A percentile compares a stretch with the other conserved stretches of the same genome.
Evolutionary conservation across 2,329 filamentous ascomycete genomes (phyloP).

Genomic region (Hortaea werneckii): DNA sequence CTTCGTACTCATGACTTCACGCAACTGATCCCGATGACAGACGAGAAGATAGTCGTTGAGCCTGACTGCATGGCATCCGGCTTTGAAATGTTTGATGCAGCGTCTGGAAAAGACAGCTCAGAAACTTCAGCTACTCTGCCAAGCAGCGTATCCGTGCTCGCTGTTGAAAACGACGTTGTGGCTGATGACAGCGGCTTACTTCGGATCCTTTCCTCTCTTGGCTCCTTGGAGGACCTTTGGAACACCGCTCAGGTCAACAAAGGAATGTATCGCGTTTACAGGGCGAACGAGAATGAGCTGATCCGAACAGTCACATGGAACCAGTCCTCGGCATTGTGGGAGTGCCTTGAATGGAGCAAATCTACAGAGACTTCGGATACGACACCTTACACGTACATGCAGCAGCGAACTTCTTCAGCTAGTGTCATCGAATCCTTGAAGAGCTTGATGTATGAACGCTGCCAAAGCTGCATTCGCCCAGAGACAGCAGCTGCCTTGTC

Average conservation of each 20-base stretch:
- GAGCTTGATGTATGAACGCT: constrained; percentile 44
- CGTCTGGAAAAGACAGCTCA: too few relatives aligned
- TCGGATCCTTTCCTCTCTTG: constrained; percentile 38
- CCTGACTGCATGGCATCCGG: background rate
- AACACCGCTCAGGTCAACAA: constrained; percentile 44
- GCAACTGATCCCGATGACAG: background rate
- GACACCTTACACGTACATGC: constrained; percentile 42
- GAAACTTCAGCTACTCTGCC: too few relatives aligned
- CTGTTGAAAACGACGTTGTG: background rate
- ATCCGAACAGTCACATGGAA: constrained; percentile 42
- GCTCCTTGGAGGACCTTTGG: constrained; percentile 45
- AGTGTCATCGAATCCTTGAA: constrained; percentile 46
- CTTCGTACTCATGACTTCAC: background rate
- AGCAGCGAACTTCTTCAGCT: constrained; percentile 43
- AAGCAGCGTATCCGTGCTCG: too few relatives aligned
- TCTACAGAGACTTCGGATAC: constrained; percentile 42
- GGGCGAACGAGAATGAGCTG: constrained; percentile 44
- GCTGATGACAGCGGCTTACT: background rate
- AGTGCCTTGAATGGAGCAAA: constrained; percentile 48
- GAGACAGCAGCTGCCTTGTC: constrained; percentile 47
- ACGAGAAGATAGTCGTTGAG: background rate
- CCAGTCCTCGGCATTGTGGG: constrained; percentile 50
- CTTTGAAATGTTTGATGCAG: background rate
- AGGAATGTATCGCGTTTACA: constrained; percentile 49
- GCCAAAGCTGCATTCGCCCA: constrained; percentile 45